Evolutionary conservation across 192 early-diverging fungal genomes (phyloP).

Genomic region (Lobosporangium transversale): DNA sequence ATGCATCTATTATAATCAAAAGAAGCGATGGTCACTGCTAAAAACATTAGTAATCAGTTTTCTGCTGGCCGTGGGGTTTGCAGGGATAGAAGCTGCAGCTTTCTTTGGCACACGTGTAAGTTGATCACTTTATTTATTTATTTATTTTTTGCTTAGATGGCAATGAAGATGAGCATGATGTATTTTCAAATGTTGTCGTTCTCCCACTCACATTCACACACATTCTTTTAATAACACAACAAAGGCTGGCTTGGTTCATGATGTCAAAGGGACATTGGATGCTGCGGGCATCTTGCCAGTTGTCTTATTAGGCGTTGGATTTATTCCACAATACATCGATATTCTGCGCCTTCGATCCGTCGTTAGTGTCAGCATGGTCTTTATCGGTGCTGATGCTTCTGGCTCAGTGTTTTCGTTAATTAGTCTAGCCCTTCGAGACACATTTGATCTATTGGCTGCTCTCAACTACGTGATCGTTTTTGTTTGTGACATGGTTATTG

Average conservation of each 20-base stretch:
- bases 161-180: no score
- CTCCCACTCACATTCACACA: no score
- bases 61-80: neutral
- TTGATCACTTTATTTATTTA: neutral
- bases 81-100: slow-evolving; percentile 15
- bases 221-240: no score
- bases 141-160: no score
- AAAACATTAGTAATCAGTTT: neutral
- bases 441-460: slow-evolving; percentile 33
- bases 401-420: slow-evolving; percentile 59
- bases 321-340: slow-evolving; percentile 57
- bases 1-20: slow-evolving; percentile 44
- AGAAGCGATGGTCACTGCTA: slow-evolving; percentile 3
- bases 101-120: slow-evolving; percentile 39
- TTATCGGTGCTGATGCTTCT: slow-evolving; percentile 54
- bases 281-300: slow-evolving; percentile 58
- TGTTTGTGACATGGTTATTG: slow-evolving; percentile 33
- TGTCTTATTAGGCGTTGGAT: slow-evolving; percentile 49
- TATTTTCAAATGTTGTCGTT: no score
- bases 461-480: slow-evolving; percentile 35
- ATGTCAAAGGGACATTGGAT: slow-evolving; percentile 43
- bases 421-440: slow-evolving; percentile 29
- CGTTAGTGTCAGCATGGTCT: slow-evolving; percentile 55
- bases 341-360: slow-evolving; percentile 51
- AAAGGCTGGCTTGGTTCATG: slow-evolving; percentile 35